Percentiles rank a stretch among this genome's conserved stretches.
These are phyloP conservation scores for Byssochlamys sp. DNA, from an alignment of 2,329 filamentous ascomycete genomes.

Conservation along the genomic window DNA sequence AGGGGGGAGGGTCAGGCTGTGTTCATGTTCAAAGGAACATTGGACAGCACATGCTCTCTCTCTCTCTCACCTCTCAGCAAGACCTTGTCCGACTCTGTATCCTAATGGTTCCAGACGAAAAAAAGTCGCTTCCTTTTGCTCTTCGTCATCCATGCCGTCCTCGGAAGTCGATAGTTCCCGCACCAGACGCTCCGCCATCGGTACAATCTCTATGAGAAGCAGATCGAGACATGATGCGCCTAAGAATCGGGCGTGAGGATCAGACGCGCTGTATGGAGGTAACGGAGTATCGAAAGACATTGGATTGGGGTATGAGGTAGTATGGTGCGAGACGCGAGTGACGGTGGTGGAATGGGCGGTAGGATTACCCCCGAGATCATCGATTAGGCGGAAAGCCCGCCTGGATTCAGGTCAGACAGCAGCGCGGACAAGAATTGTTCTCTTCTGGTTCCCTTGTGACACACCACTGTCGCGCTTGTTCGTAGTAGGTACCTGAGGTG, in stretches of 20 bases:
- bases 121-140: constrained; percentile 74
- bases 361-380: background rate
- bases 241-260: constrained; percentile 67
- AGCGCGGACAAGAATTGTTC: background rate
- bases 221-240: constrained; percentile 83
- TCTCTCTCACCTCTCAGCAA: constrained; percentile 70
- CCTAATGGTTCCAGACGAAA: constrained; percentile 74
- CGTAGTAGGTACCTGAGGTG: background rate
- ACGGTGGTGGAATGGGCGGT: background rate
- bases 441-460: background rate
- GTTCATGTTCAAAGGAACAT: no score
- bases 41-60: constrained; percentile 4
- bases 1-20: background rate
- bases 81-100: constrained; percentile 82
- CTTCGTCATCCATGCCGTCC: constrained; percentile 46
- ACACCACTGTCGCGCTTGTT: no score
- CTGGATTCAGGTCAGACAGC: background rate
- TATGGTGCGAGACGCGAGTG: background rate
- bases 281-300: constrained; percentile 31
- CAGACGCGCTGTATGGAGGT: constrained; percentile 60
- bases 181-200: constrained; percentile 78
- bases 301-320: background rate
- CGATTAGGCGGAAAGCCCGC: background rate
- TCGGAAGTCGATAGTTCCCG: constrained; percentile 48
- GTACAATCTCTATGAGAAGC: constrained; percentile 90